Evolutionary conservation across 148 eudicot genomes (phyloP).

Genomic region (Polygonum aviculare): DNA sequence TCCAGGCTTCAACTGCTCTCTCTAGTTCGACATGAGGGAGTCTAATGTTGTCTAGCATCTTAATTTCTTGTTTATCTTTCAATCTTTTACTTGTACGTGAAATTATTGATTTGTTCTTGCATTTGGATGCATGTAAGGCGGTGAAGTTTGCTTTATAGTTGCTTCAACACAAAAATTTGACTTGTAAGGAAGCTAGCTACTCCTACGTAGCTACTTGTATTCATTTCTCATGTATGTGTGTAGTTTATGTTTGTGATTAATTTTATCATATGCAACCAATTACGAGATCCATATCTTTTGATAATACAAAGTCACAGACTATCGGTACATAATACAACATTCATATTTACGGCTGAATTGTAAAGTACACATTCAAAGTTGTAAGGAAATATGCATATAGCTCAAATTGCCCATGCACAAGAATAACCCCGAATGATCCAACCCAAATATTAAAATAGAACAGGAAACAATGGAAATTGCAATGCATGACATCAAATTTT

Average conservation of each 20-base stretch:
- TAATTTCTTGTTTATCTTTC: neutral
- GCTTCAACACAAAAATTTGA: neutral
- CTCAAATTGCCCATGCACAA: too few relatives aligned
- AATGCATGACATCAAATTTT: too few relatives aligned
- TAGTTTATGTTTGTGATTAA: neutral
- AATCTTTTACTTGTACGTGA: neutral
- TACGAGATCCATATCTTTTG: too few relatives aligned
- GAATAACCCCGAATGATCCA: too few relatives aligned
- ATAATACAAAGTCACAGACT: too few relatives aligned
- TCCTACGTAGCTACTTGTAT: neutral
- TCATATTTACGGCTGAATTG: too few relatives aligned
- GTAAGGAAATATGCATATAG: too few relatives aligned
- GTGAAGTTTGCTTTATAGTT: neutral
- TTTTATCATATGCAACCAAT: neutral
- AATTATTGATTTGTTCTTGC: conserved; percentile 2
- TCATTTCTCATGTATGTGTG: neutral
- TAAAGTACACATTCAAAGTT: too few relatives aligned
- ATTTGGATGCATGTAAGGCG: conserved; percentile 2
- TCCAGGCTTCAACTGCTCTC: conserved; percentile 78
- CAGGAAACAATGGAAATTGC: too few relatives aligned
- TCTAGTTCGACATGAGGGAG: conserved; percentile 20
- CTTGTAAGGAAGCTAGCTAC: neutral
- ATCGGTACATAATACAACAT: too few relatives aligned
- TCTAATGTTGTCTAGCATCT: neutral
- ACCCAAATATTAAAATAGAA: too few relatives aligned